A percentile compares a stretch with the other conserved stretches of the same genome.
phyloP scores from a whole-genome alignment of 495 filamentous ascomycete genomes.

The Rostrohypoxylon terebratum region DNA sequence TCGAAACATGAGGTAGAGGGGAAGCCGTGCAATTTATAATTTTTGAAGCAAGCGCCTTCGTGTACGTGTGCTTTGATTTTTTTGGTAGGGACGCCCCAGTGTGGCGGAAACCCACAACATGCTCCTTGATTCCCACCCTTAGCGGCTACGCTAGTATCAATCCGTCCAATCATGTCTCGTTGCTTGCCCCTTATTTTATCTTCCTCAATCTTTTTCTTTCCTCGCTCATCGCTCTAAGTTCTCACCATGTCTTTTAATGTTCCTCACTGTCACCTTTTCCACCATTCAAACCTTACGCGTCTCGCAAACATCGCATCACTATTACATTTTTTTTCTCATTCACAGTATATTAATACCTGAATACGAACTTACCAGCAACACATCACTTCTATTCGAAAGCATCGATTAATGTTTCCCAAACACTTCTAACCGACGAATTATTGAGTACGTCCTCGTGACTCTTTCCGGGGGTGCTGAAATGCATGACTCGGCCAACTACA shows the following conservation, averaged over 20 bases:
- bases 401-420: slow-evolving; percentile 1
- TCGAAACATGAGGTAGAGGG: slow-evolving; percentile 59
- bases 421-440: neutral
- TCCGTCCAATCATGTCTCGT: slow-evolving; percentile 60
- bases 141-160: slow-evolving; percentile 57
- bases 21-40: slow-evolving; percentile 63
- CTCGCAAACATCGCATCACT: neutral
- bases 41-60: slow-evolving; percentile 51
- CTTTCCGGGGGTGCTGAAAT: slow-evolving; percentile 21
- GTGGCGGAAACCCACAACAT: slow-evolving; percentile 49
- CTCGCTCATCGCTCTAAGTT: slow-evolving; percentile 46
- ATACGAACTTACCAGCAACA: neutral
- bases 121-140: slow-evolving; percentile 47
- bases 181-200: slow-evolving; percentile 46
- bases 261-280: slow-evolving; percentile 39
- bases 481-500: slow-evolving; percentile 51
- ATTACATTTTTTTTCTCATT: neutral
- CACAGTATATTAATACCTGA: slow-evolving; percentile 9
- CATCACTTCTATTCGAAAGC: neutral
- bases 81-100: slow-evolving; percentile 48
- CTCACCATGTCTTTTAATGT: slow-evolving; percentile 48
- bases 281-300: slow-evolving; percentile 16
- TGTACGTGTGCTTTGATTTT: slow-evolving; percentile 45
- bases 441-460: neutral
- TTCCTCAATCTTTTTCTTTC: slow-evolving; percentile 47